Evolutionary conservation across 129 eudicot species (phyloP).

Genomic region (Arctium lappa): DNA sequence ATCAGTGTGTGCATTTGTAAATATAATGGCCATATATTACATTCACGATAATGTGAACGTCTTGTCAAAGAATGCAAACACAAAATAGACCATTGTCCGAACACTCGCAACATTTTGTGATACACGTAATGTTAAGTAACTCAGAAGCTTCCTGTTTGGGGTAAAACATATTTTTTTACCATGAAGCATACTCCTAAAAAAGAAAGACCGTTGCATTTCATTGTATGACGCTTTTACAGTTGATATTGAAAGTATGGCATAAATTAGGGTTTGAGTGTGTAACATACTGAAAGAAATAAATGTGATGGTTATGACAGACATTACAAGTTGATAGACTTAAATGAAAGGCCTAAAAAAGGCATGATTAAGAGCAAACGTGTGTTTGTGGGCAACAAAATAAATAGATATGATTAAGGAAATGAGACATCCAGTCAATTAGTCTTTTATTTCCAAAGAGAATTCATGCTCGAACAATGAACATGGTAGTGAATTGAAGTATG

Average conservation of each 20-base stretch:
- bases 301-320: neutral
- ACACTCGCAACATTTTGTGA: neutral
- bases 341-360: neutral
- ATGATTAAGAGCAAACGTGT: neutral
- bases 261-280: neutral
- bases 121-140: neutral
- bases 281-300: neutral
- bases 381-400: neutral
- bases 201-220: neutral
- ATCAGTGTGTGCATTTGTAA: neutral
- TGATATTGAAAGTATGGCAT: neutral
- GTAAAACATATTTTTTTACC: neutral
- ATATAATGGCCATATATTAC: neutral
- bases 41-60: neutral
- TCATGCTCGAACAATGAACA: neutral
- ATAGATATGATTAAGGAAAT: neutral
- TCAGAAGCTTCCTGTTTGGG: neutral
- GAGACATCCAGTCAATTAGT: neutral
- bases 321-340: neutral
- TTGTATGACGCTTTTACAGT: neutral
- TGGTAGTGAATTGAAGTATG: neutral
- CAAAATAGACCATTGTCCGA: neutral
- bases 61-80: neutral
- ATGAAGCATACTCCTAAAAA: neutral
- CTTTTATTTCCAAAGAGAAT: neutral